Evolutionary conservation across 2,329 filamentous ascomycete species (phyloP), one percentile per base, ranked within the genome.

Genomic region (Ophiosphaerella narmari): DNA sequence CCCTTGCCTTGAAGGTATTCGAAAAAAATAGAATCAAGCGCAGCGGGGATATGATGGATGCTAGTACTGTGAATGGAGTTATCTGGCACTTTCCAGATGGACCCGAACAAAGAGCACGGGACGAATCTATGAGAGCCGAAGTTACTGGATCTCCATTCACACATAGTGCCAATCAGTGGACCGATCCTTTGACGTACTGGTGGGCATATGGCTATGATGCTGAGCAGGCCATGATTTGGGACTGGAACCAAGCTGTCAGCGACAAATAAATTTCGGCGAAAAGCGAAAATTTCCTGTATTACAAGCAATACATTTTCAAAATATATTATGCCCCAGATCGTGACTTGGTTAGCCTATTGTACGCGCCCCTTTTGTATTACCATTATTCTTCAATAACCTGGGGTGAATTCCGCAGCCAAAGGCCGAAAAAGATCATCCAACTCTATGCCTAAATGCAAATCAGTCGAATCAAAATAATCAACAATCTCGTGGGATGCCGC

Each of bases 151-250:
- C 51, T 11, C 60, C 58, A 0, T 78, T 77, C 38, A 37, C 55
- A 14, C 36, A 32, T 36, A 80, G 77, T 35, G 66, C 77, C 0
- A 80, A 80, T 46, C 77, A 79, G 60, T 80, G 77, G 76, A 77
- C 72, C 38, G 78, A 80, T 55, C 78, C 77, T 0, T 61, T 72
- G 0, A 78, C 77, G 1, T 75, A 78, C 52, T 59, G 63, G 24
- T 81, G 78, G 78, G 75, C 74, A 6, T 81, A 80, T 62, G 77
- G 76, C 0, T 80, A 81, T 60, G 77, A 80, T 63, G 73, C 76
- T 4, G 59, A 62, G 48, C 40, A 51, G 23, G 71, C 63, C 11
- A 68, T 78, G 52, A 63, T 29, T 29, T 7, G 11, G 11, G 26
- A 29, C 7, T 29, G 26, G 26, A 29, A 29, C 6, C 26, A 11